Conservation (phyloP, 106 monocot genomes). For the Acorus calamus region DNA sequence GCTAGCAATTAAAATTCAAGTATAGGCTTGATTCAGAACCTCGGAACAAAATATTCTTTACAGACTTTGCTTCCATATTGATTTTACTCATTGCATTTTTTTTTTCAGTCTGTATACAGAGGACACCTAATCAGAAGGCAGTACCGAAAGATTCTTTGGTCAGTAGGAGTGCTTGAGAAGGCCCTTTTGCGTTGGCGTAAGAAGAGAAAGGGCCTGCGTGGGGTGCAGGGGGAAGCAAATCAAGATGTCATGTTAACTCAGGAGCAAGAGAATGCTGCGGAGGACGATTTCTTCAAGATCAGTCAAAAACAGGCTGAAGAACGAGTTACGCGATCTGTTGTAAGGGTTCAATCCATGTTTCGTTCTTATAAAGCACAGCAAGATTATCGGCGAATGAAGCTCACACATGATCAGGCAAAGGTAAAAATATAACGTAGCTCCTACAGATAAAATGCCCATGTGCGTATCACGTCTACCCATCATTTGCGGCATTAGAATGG, state of each 20-base stretch:
- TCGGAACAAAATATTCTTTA: no score
- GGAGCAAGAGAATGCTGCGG: conserved; percentile 26
- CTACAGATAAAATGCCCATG: no score
- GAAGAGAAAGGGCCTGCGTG: conserved; percentile 82
- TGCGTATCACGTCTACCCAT: not conserved
- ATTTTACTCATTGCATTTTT: no score
- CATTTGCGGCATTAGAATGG: not conserved
- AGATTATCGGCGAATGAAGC: conserved; percentile 81
- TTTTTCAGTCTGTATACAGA: conserved; percentile 59
- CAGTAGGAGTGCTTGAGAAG: conserved; percentile 93
- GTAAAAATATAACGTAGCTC: conserved; percentile 13
- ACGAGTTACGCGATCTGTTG: conserved; percentile 63
- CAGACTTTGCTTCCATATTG: no score
- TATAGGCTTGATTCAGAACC: not conserved
- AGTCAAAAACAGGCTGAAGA: conserved; percentile 87
- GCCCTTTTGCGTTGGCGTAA: conserved; percentile 80
- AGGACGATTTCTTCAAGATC: conserved; percentile 74
- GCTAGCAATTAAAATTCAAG: conserved; percentile 76
- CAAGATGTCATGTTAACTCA: conserved; percentile 14
- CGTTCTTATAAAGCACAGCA: conserved; percentile 91
- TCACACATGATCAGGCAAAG: conserved; percentile 54
- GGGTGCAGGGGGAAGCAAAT: conserved; percentile 37
- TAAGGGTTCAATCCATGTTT: conserved; percentile 88
- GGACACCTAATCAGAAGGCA: conserved; percentile 65
- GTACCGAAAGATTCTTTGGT: conserved; percentile 77